Conservation (phyloP, 192 early-diverging fungal genomes). For the Geranomyces michiganensis region DNA sequence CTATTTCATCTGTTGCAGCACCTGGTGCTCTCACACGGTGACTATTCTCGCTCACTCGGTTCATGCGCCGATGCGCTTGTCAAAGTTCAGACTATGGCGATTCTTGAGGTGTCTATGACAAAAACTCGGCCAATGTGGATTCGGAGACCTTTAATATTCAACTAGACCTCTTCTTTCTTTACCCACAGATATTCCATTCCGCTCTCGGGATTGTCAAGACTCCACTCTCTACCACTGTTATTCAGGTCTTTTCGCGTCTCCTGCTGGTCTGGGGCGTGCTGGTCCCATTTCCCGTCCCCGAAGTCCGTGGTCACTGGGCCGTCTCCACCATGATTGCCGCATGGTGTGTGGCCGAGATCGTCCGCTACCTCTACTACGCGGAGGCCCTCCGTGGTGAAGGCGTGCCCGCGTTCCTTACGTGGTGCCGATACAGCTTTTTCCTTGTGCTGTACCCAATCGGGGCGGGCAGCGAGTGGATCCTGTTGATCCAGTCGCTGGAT, state of each 20-base stretch:
- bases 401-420: conserved; percentile 61
- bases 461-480: conserved; percentile 78
- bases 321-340: conserved; percentile 85
- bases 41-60: conserved; percentile 65
- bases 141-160: background rate
- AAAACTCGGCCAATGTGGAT: background rate
- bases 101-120: conserved; percentile 69
- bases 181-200: background rate
- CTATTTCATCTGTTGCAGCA: conserved; percentile 59
- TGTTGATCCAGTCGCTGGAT: conserved; percentile 71
- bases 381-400: conserved; percentile 63
- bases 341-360: conserved; percentile 89
- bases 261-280: conserved; percentile 82
- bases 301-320: conserved; percentile 51
- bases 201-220: conserved; percentile 77
- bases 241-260: conserved; percentile 87
- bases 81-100: conserved; percentile 79
- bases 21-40: conserved; percentile 55
- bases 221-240: conserved; percentile 73
- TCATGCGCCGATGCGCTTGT: conserved; percentile 64
- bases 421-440: conserved; percentile 94
- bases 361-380: conserved; percentile 91
- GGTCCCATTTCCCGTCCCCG: conserved; percentile 53
- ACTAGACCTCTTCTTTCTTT: background rate
- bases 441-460: conserved; percentile 91